Evolutionary conservation across 495 filamentous ascomycete genomes (phyloP).

Genomic region (Penicillium parvum): DNA sequence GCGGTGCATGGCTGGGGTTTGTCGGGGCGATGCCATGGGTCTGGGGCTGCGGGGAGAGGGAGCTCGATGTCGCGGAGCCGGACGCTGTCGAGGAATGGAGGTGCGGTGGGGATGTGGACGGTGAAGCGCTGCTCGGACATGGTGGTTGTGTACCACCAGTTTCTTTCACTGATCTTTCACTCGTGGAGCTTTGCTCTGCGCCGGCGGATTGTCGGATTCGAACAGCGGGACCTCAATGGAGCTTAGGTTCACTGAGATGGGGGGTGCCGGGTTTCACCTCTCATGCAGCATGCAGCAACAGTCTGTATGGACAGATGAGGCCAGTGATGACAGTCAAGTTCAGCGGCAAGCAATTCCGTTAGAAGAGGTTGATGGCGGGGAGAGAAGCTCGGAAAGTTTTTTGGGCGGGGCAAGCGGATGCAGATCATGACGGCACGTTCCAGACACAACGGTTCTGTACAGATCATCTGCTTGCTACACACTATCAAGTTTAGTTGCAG

Average conservation of each 20-base stretch:
- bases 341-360: no score
- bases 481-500: no score
- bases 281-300: no score
- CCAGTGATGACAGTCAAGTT: no score
- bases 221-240: no score
- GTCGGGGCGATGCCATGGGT: slow-evolving; percentile 42
- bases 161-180: no score
- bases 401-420: slow-evolving; percentile 18
- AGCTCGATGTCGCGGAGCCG: slow-evolving; percentile 41
- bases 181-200: no score
- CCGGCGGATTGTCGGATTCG: no score
- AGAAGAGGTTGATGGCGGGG: no score
- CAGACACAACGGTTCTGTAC: neutral
- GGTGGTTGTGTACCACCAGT: slow-evolving; percentile 2
- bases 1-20: slow-evolving; percentile 45
- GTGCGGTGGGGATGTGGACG: slow-evolving; percentile 33
- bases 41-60: slow-evolving; percentile 39
- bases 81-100: slow-evolving; percentile 39
- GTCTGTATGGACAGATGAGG: no score
- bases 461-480: neutral
- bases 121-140: slow-evolving; percentile 30
- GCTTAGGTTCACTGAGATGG: no score
- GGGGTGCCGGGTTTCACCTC: no score
- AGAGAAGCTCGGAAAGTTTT: slow-evolving; percentile 19
- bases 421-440: slow-evolving; percentile 19